Evolutionary conservation across 2,329 filamentous ascomycete genomes (phyloP).

Genomic region (Pseudogymnoascus sp.): DNA sequence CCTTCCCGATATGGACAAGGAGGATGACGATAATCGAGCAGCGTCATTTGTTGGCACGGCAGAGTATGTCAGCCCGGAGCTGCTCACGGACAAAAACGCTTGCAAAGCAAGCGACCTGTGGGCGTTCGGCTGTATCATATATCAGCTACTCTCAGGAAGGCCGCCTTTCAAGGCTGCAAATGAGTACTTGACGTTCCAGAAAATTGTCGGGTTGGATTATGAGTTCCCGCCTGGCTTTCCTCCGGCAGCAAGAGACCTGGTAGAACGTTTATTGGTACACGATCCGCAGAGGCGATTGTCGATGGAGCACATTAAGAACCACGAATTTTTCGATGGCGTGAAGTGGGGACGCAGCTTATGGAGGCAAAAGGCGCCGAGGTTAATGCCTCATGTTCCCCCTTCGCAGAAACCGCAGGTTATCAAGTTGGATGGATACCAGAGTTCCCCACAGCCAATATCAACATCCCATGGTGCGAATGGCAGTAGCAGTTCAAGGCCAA

Average conservation of each 20-base stretch:
- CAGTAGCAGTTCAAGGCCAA: constrained; percentile 42
- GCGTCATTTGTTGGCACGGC: constrained; percentile 96
- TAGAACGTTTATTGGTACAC: constrained; percentile 82
- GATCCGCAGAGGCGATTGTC: constrained; percentile 78
- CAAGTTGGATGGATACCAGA: constrained; percentile 51
- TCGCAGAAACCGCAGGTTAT: constrained; percentile 65
- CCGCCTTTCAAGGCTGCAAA: constrained; percentile 95
- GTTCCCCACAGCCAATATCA: constrained; percentile 20
- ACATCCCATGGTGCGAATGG: constrained; percentile 23
- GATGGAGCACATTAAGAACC: constrained; percentile 93
- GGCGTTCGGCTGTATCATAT: constrained; percentile 98
- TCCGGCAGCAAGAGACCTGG: constrained; percentile 72
- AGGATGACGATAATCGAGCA: constrained; percentile 62
- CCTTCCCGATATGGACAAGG: constrained; percentile 16
- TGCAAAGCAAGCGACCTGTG: constrained; percentile 97
- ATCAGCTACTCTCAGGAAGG: constrained; percentile 88
- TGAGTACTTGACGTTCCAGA: constrained; percentile 96
- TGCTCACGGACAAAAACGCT: constrained; percentile 93
- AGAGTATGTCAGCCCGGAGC: constrained; percentile 94
- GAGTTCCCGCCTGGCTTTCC: constrained; percentile 88
- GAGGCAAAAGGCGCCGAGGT: constrained; percentile 78
- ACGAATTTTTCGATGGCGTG: constrained; percentile 88
- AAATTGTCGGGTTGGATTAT: constrained; percentile 91
- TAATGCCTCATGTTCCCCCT: constrained; percentile 76
- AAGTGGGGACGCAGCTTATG: constrained; percentile 76